Evolutionary conservation across 495 filamentous ascomycete species (phyloP), one percentile per base, ranked within the genome.

Genomic region (Xylaria intraflava): DNA sequence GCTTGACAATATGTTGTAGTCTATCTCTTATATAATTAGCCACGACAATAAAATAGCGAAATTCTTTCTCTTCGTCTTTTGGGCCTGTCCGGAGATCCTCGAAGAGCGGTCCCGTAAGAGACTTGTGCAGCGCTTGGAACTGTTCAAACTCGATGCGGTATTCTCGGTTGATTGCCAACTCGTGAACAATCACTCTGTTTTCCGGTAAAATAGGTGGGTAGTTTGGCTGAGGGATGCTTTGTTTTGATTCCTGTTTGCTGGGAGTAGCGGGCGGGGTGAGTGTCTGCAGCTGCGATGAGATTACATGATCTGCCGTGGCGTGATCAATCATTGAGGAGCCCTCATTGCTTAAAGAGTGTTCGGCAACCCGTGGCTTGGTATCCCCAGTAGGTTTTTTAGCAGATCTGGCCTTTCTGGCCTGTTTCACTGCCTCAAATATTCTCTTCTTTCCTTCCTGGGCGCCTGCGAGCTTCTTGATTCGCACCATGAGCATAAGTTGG

Each of bases 381-480:
- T 92, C 88, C 40, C 85, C 85, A 35, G 78, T 76, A 14, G 82
- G 78, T 56, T 82, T 81, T 71, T 87, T 90, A 64, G 79, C 82
- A 22, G 83, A 74, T 53, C 84, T 77, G 10, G 84, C 81, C 59
- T 82, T 83, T 56, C 88, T 78, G 16, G 88, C 87, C 59, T 90
- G 85, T 62, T 83, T 84, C 57, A 97, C 82, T 23, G 93, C 89
- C 33, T 87, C 81, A 35, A 85, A 78, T 46, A 97, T 90, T 69
- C 95, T 76, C 53, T 81, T 79, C 73, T 89, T 88, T 6, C 90
- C 91, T 59, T 77, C 75, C n/a, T 89, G 85, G 9, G 85, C 72
- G 17, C 93, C 93, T 5, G 89, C 89, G 55, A 98, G 79, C 55
- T 87, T 88, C 68, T 95, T 92, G 59, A 98, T 89, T 46, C 89